These are phyloP conservation scores for Ogataea pignaliae DNA, from an alignment of 805 yeast species.

Conservation along the genomic window DNA sequence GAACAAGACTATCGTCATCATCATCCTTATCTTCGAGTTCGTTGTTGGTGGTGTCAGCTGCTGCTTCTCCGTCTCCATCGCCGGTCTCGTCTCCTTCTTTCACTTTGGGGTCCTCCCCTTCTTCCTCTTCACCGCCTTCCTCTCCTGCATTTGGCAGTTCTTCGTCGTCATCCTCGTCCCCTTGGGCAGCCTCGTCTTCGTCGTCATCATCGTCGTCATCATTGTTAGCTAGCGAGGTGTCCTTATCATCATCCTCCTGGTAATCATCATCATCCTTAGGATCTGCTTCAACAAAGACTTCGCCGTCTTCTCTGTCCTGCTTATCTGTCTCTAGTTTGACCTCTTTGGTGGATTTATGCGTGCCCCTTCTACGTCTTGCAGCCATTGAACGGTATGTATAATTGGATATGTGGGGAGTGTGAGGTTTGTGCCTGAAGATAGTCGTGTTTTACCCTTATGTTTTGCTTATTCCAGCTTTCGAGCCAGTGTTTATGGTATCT, in stretches of 20 bases:
- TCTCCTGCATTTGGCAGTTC: constrained; percentile 16
- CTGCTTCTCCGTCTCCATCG: constrained; percentile 11
- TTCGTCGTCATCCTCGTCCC: constrained; percentile 15
- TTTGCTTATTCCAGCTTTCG: too few relatives aligned
- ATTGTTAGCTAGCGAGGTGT: constrained; percentile 9
- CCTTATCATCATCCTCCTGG: constrained; percentile 16
- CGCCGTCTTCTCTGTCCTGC: constrained; percentile 9
- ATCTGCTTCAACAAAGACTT: constrained; percentile 14
- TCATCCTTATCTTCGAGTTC: constrained; percentile 22
- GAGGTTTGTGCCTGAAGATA: too few relatives aligned
- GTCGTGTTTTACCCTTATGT: too few relatives aligned
- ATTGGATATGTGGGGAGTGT: too few relatives aligned
- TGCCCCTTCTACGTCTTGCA: neutral
- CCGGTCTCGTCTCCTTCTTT: constrained; percentile 20
- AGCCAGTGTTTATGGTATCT: too few relatives aligned
- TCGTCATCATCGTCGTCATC: constrained; percentile 18
- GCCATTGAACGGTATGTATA: too few relatives aligned
- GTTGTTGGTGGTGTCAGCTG: constrained; percentile 16
- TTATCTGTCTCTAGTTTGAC: neutral
- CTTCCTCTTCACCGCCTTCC: constrained; percentile 11
- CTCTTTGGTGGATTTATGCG: constrained; percentile 1
- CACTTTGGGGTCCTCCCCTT: constrained; percentile 22
- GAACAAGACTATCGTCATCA: constrained; percentile 18
- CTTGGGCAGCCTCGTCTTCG: constrained; percentile 17
- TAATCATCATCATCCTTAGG: constrained; percentile 21